Percentiles rank a stretch among this genome's conserved stretches.
Evolutionary conservation across 1,139 yeast genomes (phyloP).

Genomic region (Yamadazyma taylorii): DNA sequence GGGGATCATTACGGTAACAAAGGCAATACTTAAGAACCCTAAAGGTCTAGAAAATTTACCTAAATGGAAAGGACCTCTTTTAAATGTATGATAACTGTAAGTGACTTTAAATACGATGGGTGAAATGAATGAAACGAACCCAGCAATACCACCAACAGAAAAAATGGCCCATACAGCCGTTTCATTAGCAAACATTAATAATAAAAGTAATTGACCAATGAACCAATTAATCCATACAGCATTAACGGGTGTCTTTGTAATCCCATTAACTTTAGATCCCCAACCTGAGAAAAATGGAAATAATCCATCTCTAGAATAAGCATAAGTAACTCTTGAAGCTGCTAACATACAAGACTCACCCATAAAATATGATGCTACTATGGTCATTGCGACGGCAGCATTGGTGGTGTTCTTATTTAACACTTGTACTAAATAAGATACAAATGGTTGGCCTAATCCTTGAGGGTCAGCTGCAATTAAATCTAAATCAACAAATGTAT

Average conservation of each 20-base stretch:
- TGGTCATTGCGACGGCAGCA: constrained; percentile 59
- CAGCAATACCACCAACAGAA: constrained; percentile 75
- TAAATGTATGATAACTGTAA: constrained; percentile 52
- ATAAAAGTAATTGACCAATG: constrained; percentile 56
- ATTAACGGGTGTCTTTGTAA: constrained; percentile 65
- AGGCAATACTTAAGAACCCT: constrained; percentile 36
- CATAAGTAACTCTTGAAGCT: constrained; percentile 67
- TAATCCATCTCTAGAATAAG: constrained; percentile 70
- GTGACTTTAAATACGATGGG: constrained; percentile 66
- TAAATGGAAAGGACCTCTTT: constrained; percentile 70
- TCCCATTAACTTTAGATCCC: constrained; percentile 49
- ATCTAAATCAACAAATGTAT: constrained; percentile 56
- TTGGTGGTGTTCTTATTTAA: constrained; percentile 45
- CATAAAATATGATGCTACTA: constrained; percentile 63
- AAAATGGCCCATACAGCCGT: constrained; percentile 73
- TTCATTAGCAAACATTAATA: constrained; percentile 66
- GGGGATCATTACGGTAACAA: constrained; percentile 63
- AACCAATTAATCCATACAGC: constrained; percentile 67
- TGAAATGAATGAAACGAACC: constrained; percentile 67
- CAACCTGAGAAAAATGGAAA: constrained; percentile 60
- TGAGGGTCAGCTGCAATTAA: constrained; percentile 50
- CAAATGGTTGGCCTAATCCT: constrained; percentile 67
- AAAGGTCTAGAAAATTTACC: constrained; percentile 55
- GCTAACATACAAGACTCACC: constrained; percentile 72
- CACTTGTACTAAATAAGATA: constrained; percentile 55